Evolutionary conservation across 179 eudicot species (phyloP).

Genomic region (Camellia oleifera): DNA sequence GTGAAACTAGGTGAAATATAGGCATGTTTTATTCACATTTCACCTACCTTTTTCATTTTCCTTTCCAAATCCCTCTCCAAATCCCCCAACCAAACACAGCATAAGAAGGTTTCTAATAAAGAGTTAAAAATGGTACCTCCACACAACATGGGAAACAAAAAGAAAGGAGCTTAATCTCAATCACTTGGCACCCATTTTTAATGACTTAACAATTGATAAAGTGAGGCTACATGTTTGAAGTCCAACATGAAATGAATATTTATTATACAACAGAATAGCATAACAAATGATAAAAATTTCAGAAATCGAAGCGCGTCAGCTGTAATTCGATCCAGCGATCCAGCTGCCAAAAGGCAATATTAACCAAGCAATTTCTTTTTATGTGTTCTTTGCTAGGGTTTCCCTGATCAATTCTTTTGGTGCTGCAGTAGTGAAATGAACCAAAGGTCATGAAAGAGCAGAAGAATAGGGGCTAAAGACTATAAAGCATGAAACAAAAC

Average conservation of each 20-base stretch:
- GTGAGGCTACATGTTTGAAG: not conserved
- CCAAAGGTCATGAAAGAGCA: not conserved
- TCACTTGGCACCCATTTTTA: not conserved
- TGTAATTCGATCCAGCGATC: not conserved
- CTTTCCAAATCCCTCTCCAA: too few relatives aligned
- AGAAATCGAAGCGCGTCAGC: not conserved
- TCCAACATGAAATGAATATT: not conserved
- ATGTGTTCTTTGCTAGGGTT: constrained; percentile 29
- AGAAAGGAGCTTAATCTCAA: too few relatives aligned
- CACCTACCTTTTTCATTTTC: too few relatives aligned
- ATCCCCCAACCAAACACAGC: too few relatives aligned
- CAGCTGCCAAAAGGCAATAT: not conserved
- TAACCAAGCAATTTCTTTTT: not conserved
- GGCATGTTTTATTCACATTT: too few relatives aligned
- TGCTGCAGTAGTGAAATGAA: constrained; percentile 39
- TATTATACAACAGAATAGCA: not conserved
- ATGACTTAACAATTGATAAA: not conserved
- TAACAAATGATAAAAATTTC: not conserved
- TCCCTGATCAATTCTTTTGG: constrained; percentile 61
- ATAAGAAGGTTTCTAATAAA: too few relatives aligned
- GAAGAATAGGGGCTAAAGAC: not conserved
- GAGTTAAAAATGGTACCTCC: too few relatives aligned
- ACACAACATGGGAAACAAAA: too few relatives aligned
- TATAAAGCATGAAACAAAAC: too few relatives aligned
- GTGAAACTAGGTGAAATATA: too few relatives aligned